Evolutionary conservation across 2,329 filamentous ascomycete genomes (phyloP).

Genomic region (Alternaria alternata): DNA sequence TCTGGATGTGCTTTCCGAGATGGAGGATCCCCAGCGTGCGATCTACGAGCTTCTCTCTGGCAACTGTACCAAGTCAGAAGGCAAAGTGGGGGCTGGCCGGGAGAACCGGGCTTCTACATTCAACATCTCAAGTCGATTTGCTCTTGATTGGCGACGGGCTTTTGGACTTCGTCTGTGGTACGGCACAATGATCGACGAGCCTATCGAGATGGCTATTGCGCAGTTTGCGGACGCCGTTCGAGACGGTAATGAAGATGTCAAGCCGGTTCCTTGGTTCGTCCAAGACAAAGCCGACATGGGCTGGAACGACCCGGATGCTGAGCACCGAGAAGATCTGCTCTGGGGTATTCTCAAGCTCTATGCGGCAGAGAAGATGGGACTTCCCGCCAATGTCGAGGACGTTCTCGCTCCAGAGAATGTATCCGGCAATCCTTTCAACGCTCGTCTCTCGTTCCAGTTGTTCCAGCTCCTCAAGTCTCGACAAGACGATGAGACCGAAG

Average conservation of each 20-base stretch:
- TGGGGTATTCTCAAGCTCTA: slow-evolving; percentile 89
- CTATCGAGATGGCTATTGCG: slow-evolving; percentile 75
- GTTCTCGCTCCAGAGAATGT: slow-evolving; percentile 79
- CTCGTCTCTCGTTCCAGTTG: slow-evolving; percentile 85
- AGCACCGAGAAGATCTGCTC: slow-evolving; percentile 76
- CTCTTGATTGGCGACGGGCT: slow-evolving; percentile 89
- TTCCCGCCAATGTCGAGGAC: slow-evolving; percentile 65
- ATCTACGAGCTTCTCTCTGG: slow-evolving; percentile 90
- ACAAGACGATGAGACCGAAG: slow-evolving; percentile 34
- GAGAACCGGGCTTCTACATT: slow-evolving; percentile 86
- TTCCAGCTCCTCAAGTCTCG: slow-evolving; percentile 63
- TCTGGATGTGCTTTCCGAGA: slow-evolving; percentile 84
- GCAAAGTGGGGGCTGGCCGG: slow-evolving; percentile 73
- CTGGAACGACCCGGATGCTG: slow-evolving; percentile 68
- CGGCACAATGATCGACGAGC: slow-evolving; percentile 71
- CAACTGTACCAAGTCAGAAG: slow-evolving; percentile 84
- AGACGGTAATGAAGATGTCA: slow-evolving; percentile 71
- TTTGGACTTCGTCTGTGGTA: slow-evolving; percentile 95
- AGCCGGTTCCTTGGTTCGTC: slow-evolving; percentile 75
- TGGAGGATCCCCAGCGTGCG: slow-evolving; percentile 81
- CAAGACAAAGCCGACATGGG: slow-evolving; percentile 66
- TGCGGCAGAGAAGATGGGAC: slow-evolving; percentile 62
- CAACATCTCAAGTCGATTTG: slow-evolving; percentile 81
- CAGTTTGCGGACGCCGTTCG: slow-evolving; percentile 77
- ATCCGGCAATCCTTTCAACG: slow-evolving; percentile 76